Conservation (phyloP, 345 rosid species). For the Rhizophora mangle region DNA sequence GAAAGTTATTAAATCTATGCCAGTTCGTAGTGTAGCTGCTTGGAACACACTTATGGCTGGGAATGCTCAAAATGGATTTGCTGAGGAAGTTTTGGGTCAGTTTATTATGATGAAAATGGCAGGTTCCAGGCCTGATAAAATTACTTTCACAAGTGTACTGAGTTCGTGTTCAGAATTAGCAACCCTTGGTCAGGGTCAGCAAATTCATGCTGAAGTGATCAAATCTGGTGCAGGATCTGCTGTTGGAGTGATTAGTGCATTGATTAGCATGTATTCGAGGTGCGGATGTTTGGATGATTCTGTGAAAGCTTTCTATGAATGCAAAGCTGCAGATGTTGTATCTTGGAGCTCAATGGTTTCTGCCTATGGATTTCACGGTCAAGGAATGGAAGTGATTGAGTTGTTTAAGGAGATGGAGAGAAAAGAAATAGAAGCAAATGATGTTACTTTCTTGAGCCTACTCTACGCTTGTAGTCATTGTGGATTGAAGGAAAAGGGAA, state of each 20-base stretch:
- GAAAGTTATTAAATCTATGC: slow-evolving; percentile 49
- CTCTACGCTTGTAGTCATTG: slow-evolving; percentile 82
- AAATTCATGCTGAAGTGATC: slow-evolving; percentile 65
- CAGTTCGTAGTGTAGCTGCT: slow-evolving; percentile 44
- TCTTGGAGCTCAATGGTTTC: slow-evolving; percentile 78
- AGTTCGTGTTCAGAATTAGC: slow-evolving; percentile 77
- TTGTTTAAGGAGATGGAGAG: slow-evolving; percentile 56
- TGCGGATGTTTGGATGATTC: slow-evolving; percentile 76
- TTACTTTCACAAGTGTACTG: slow-evolving; percentile 61
- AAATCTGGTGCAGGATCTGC: slow-evolving; percentile 52
- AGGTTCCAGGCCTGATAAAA: slow-evolving; percentile 54
- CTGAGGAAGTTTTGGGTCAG: slow-evolving; percentile 48
- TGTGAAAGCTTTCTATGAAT: slow-evolving; percentile 47
- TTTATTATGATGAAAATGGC: slow-evolving; percentile 56
- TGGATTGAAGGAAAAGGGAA: slow-evolving; percentile 67
- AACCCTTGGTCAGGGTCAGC: slow-evolving; percentile 68
- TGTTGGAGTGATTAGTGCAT: slow-evolving; percentile 49
- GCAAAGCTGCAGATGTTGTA: slow-evolving; percentile 56
- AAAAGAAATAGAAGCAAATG: slow-evolving; percentile 41
- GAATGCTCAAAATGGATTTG: slow-evolving; percentile 55
- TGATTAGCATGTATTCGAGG: slow-evolving; percentile 71
- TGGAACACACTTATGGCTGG: slow-evolving; percentile 76
- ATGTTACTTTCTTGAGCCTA: slow-evolving; percentile 61
- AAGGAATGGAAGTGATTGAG: slow-evolving; percentile 51
- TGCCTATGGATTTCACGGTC: slow-evolving; percentile 83